Evolutionary conservation across 345 rosid genomes (phyloP).

Genomic region (Camelina sativa): DNA sequence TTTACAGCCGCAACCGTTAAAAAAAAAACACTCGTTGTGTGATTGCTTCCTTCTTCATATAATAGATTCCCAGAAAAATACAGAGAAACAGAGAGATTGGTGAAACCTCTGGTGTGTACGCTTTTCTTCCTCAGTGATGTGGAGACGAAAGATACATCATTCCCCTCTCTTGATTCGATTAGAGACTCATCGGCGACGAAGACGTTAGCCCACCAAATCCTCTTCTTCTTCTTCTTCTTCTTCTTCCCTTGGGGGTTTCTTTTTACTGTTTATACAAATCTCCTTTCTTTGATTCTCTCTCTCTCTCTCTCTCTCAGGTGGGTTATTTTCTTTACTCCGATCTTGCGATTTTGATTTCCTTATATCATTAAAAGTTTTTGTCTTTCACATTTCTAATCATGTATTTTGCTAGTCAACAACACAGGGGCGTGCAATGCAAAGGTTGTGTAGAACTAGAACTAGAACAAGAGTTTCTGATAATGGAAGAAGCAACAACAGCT

Average conservation of each 20-base stretch:
- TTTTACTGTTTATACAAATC: not conserved
- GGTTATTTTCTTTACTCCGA: constrained; percentile 1
- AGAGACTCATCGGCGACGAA: not conserved
- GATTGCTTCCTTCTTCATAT: not conserved
- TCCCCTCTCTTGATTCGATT: not conserved
- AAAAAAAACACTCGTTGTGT: not conserved
- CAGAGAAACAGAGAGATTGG: constrained; percentile 3
- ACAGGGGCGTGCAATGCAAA: constrained; percentile 84
- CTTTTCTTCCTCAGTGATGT: constrained; percentile 29
- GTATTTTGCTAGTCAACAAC: constrained; percentile 22
- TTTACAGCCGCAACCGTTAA: constrained; percentile 6
- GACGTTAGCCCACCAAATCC: not conserved
- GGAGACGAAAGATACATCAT: not conserved
- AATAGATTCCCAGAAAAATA: constrained; percentile 4
- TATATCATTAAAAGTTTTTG: not conserved
- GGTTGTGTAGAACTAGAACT: constrained; percentile 58
- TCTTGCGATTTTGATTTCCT: not conserved
- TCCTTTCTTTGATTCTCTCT: not conserved
- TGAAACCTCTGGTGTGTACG: constrained; percentile 28
- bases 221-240: not conserved
- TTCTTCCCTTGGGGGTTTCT: not conserved
- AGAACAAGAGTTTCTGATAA: constrained; percentile 68
- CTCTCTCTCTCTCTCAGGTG: constrained; percentile 8
- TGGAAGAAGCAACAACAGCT: constrained; percentile 44
- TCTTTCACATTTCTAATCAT: not conserved